Evolutionary conservation across 2,329 filamentous ascomycete genomes (phyloP).

Genomic region (Metarhizium rileyi): DNA sequence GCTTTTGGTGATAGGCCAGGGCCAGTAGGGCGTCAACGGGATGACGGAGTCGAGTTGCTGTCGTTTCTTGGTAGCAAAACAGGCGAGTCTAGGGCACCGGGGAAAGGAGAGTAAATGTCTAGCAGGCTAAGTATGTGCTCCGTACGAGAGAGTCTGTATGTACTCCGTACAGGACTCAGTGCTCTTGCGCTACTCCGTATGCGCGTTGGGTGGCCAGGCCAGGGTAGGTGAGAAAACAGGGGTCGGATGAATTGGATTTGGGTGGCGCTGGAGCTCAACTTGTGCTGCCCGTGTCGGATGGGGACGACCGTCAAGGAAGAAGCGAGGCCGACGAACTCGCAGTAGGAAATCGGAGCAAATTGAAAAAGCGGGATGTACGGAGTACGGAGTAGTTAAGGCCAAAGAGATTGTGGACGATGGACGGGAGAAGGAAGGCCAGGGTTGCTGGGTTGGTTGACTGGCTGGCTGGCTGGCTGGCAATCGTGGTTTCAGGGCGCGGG

Average conservation of each 20-base stretch:
- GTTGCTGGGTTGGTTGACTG: not conserved
- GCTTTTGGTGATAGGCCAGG: not conserved
- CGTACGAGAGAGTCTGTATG: not conserved
- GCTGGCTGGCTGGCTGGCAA: not conserved
- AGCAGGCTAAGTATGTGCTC: not conserved
- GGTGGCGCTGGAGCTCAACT: constrained; percentile 1
- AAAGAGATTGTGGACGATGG: not conserved
- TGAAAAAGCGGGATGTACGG: too few species aligned
- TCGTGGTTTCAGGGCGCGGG: not conserved
- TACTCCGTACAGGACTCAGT: too few species aligned
- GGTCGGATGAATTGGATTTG: constrained; percentile 2
- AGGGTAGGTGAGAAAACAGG: constrained; percentile 7
- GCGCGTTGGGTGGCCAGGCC: constrained; percentile 2
- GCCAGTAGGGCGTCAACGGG: not conserved
- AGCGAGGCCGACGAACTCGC: not conserved
- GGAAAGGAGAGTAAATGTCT: constrained; percentile 6
- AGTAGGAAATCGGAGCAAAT: not conserved
- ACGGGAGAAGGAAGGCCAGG: not conserved
- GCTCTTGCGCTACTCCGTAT: not conserved
- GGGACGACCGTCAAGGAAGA: not conserved
- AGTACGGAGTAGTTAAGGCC: too few species aligned
- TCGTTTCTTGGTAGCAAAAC: not conserved
- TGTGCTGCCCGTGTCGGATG: not conserved
- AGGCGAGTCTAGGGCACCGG: not conserved
- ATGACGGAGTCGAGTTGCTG: not conserved